Base-by-base conservation (phyloP, 2,329 filamentous ascomycete genomes). In the Fusarium sp. region DNA sequence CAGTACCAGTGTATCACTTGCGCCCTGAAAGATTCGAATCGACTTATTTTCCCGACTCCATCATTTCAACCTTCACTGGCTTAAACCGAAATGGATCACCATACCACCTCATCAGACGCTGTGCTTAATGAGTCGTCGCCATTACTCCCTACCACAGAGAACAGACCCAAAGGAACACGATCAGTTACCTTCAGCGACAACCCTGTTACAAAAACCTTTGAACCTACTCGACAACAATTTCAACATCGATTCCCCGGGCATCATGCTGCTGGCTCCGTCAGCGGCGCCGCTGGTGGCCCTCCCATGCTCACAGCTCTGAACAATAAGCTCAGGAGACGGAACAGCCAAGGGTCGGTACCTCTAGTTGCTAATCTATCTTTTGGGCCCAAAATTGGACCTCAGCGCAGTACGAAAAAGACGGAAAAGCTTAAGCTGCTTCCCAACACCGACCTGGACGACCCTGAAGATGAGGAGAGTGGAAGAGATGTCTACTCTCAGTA, bases 381-480 rank as follows among this genome's bases (percentile, higher is more conserved):
- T 33, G 82, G 79, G 5, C 83, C 88, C 59, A 98, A 98, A 84
- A 94, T 98, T 66, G 96, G 96, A 5, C 96, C 96, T 0, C 96
- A 99, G 81, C 88, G 96, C 82, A 98, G 95, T 64, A 97, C 95
- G 30, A 97, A 97, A 83, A 98, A 94, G 73, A 94, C 94, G 4
- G 95, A 98, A 85, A 99, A 99, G 85, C 88, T 99, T 69, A 99
- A 99, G 85, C 88, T 99, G n/a, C 86, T 99, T 21, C 96, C 96
- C 2, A 96, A 96, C 79, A 95, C 95, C 0, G 94, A 97, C 67
- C 88, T 94, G 49, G 94, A 89, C 40, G 93, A 94, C 32, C 94
- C 95, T 47, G 90, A 87, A 75, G 86, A 98, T 71, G 96, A 97
- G 79, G 96, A 98, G 82, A 96, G 94, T 78, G 95, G 95, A 15